Base-by-base conservation (phyloP, 208 protist species). In the Blechomonas ayalai region DNA sequence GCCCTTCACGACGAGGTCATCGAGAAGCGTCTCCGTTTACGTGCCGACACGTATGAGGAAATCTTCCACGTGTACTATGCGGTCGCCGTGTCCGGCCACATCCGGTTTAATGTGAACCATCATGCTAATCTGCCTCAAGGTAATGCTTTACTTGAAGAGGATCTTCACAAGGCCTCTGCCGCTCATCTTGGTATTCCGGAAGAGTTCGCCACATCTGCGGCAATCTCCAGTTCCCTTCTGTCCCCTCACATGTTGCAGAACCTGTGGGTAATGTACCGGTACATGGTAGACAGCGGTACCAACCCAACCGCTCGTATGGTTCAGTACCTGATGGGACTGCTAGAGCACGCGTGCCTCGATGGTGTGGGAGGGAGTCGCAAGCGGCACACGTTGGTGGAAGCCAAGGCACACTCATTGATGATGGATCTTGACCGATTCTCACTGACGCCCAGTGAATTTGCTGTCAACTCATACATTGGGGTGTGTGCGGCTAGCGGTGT, bases 241-340 rank as follows among this genome's bases (percentile, higher is more conserved):
- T 59, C 58, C 24, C 27, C 40, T 3, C 60, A 59, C 8, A 33
- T 58, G 1, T 39, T 90, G 16, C 45, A 73, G 35, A 52, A 67
- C 22, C 32, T 86, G n/a, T 90, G 81, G 77, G 31, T 52, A 16
- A 73, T 81, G 48, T 90, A 90, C 52, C 76, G 76, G 25, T 90
- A 90, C 50, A 59, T 81, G 40, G 67, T 90, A 15, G 81, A 90
- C 54, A 90, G 81, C 56, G 81, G 81, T 44, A 90, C 81, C 1
- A 54, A 90, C 54, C 81, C 81, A 10, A 79, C 73, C 2, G 19
- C 75, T 19, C 76, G 73, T 33, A 57, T 72, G 8, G 41, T 82
- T 9, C 76, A 90, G 58, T 71, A 83, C 48, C 44, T 86, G 35
- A 90, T 90, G 81, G 81, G 70, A 2, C 51, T 90, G 22, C 67